Conservation (phyloP, 2,329 filamentous ascomycete genomes). For the Zasmidium cellare region DNA sequence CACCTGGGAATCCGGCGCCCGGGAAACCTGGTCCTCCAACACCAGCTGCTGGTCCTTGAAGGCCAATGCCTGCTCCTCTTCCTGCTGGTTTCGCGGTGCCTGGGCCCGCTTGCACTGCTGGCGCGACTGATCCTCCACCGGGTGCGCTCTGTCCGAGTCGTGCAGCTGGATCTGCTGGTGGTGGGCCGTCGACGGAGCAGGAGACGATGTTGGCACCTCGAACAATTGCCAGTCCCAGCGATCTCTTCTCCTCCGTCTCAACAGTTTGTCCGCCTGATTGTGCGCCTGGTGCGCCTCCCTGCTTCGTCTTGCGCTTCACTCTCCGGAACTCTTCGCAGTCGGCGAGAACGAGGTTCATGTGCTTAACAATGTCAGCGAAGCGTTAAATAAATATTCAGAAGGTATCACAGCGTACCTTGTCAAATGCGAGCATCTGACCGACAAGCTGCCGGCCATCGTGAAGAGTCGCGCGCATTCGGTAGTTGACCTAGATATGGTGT, state of each 20-base stretch:
- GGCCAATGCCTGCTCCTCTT: conserved; percentile 71
- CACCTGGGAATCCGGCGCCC: conserved; percentile 45
- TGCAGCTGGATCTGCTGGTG: conserved; percentile 87
- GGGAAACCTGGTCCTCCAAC: conserved; percentile 76
- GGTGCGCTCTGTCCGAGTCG: conserved; percentile 77
- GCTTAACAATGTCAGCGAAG: conserved; percentile 53
- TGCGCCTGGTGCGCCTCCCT: conserved; percentile 66
- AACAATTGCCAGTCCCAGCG: conserved; percentile 91
- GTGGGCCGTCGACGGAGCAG: conserved; percentile 91
- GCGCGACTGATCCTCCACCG: conserved; percentile 60
- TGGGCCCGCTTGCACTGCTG: conserved; percentile 76
- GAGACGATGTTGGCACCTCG: conserved; percentile 94
- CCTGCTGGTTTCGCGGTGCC: conserved; percentile 91
- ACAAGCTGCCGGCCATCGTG: conserved; percentile 96
- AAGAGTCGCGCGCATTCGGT: conserved; percentile 95
- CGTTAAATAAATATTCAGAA: conserved; percentile 55
- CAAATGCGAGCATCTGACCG: conserved; percentile 96
- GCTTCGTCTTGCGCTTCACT: conserved; percentile 80
- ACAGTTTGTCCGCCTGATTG: conserved; percentile 57
- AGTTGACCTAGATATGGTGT: conserved; percentile 75
- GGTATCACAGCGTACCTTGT: conserved; percentile 74
- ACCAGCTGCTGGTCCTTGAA: conserved; percentile 86
- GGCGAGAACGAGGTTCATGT: conserved; percentile 98
- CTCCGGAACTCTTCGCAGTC: conserved; percentile 97
- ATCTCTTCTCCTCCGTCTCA: conserved; percentile 94